A percentile compares a stretch with the other conserved stretches of the same genome.
Conservation (phyloP, 169 alveolate genomes). For the Fabrea salina region DNA sequence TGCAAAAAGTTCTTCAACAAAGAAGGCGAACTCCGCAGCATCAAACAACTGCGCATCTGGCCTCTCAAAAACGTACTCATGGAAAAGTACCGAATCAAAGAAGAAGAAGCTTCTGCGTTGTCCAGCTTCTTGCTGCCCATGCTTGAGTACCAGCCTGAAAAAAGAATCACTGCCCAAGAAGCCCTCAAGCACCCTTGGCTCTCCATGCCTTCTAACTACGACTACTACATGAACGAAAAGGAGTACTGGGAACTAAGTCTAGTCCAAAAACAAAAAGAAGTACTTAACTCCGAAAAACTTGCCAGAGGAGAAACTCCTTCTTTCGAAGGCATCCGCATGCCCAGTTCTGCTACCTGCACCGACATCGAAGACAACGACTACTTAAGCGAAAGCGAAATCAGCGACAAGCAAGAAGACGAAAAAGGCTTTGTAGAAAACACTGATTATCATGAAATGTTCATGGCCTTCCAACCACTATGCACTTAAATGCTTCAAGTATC, state of each 20-base stretch:
- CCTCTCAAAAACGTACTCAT: conserved; percentile 82
- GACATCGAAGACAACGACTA: conserved; percentile 17
- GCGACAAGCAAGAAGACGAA: neutral
- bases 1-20: conserved; percentile 69
- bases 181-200: neutral
- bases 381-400: neutral
- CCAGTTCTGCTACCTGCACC: conserved; percentile 9
- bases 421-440: conserved; percentile 17
- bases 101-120: conserved; percentile 80
- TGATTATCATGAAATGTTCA: too few species aligned
- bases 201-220: conserved; percentile 62
- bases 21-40: conserved; percentile 70
- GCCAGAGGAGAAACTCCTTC: conserved; percentile 27
- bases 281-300: neutral
- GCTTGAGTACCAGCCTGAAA: conserved; percentile 25
- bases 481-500: too few species aligned
- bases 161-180: conserved; percentile 5
- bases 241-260: neutral
- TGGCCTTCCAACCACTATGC: too few species aligned
- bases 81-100: conserved; percentile 80
- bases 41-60: conserved; percentile 72
- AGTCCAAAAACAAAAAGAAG: conserved; percentile 11
- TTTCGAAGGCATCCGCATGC: conserved; percentile 22
- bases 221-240: neutral
- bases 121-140: conserved; percentile 80